Conservation (phyloP, 106 monocot genomes). For the Acorus calamus region DNA sequence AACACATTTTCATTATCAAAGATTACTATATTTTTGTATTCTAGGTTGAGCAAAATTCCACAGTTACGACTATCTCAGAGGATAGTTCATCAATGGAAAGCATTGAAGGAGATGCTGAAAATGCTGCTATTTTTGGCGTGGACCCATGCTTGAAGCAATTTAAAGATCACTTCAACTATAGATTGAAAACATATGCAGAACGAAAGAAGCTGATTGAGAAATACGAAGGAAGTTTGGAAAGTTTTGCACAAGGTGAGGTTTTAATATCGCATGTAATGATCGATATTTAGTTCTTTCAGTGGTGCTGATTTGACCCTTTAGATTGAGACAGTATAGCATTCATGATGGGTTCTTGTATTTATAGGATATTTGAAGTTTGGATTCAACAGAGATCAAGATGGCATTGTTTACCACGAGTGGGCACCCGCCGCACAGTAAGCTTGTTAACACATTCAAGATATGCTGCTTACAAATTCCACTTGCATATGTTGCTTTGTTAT, state of each 20-base stretch:
- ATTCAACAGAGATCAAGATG: conserved; percentile 48
- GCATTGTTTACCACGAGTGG: conserved; percentile 84
- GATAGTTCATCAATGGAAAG: conserved; percentile 21
- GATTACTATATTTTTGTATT: too few species aligned
- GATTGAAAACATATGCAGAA: conserved; percentile 50
- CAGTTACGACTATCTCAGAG: conserved; percentile 15
- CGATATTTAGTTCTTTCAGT: not conserved
- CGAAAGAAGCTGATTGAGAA: conserved; percentile 59
- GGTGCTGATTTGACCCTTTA: not conserved
- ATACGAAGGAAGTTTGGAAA: conserved; percentile 65
- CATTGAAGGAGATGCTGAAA: conserved; percentile 38
- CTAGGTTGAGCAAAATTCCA: conserved; percentile 25
- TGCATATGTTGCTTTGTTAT: too few species aligned
- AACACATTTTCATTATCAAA: too few species aligned
- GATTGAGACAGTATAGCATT: not conserved
- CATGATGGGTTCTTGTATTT: not conserved
- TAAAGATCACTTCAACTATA: conserved; percentile 60
- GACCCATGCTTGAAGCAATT: conserved; percentile 49
- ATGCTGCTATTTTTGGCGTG: conserved; percentile 41
- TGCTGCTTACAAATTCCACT: not conserved
- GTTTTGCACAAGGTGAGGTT: conserved; percentile 61
- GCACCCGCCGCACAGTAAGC: conserved; percentile 92
- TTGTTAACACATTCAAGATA: not conserved
- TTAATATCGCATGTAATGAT: not conserved
- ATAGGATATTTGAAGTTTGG: conserved; percentile 94